Evolutionary conservation across 306 rosid genomes (phyloP).

Genomic region (Corylus heterophylla): DNA sequence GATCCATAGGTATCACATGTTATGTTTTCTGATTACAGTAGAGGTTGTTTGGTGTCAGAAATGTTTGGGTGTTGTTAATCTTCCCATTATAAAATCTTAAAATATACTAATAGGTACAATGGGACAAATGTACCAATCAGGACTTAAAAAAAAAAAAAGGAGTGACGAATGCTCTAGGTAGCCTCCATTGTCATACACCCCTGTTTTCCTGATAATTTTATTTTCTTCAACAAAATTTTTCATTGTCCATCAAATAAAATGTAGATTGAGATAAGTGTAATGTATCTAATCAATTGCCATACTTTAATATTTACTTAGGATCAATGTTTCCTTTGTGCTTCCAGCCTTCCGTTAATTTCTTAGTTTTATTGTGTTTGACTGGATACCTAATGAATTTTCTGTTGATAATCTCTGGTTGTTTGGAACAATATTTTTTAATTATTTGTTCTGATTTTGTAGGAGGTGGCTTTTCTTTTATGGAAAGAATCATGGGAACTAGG

Average conservation of each 20-base stretch:
- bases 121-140: not conserved
- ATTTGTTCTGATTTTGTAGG: conserved; percentile 45
- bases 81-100: not conserved
- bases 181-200: not conserved
- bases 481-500: conserved; percentile 93
- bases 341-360: not conserved
- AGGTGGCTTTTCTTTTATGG: conserved; percentile 93
- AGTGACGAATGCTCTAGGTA: not conserved
- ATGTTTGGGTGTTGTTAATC: not conserved
- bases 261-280: not conserved
- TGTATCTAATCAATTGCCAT: not conserved
- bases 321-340: not conserved
- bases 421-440: conserved; percentile 10
- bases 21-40: not conserved
- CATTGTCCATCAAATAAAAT: not conserved
- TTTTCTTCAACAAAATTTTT: not conserved
- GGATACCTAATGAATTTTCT: conserved; percentile 1
- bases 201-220: not conserved
- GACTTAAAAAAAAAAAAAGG: not conserved
- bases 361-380: conserved; percentile 15
- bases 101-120: not conserved
- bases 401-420: not conserved
- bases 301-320: not conserved
- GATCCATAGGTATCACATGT: not conserved
- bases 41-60: not conserved